Evolutionary conservation across 2,329 filamentous ascomycete species (phyloP), one percentile per base, ranked within the genome.

Genomic region (Aspergillus sp.): DNA sequence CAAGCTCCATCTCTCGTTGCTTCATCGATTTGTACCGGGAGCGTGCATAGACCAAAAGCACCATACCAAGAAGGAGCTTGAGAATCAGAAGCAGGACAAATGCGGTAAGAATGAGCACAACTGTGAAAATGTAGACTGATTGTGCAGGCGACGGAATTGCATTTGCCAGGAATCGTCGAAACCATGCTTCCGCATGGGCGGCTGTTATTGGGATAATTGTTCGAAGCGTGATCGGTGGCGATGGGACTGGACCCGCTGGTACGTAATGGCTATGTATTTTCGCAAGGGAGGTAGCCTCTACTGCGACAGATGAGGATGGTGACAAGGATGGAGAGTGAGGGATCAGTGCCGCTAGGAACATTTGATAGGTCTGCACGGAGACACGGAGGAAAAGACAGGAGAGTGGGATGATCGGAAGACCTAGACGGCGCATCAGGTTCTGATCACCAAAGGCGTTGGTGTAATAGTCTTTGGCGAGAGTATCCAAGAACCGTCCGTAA

Each of bases 381-480:
- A 96, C 92, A 48, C 96, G 89, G 75, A 99, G 95, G 77, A 99
- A 97, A 52, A 99, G 78, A 69, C 93, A 98, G 1, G 93, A 94
- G 0, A 99, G 83, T 0, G 95, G 95, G 51, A 99, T 91, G 31
- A 98, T 89, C 0, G 95, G 95, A 0, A 99, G 83, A 0, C 95
- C 95, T 0, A 99, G 86, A 19, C 95, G 88, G 61, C 93, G 91
- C 4, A 92, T 97, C 2, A 99, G 82, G 25, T 96, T 94, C 28
- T 95, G 93, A 25, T 96, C 91, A 13, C 89, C 88, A 73, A 99
- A 99, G 3, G 94, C 94, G 56, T 97, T 94, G 0, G 93, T 94
- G 74, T 99, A 99, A 78, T 99, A 99, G 76, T 99, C 95, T 76
- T 98, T 98, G 67, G 93, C 93, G 7, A 99, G 81, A 4, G 99